Conservation (phyloP, 495 filamentous ascomycete genomes). For the Neurospora hispaniola region DNA sequence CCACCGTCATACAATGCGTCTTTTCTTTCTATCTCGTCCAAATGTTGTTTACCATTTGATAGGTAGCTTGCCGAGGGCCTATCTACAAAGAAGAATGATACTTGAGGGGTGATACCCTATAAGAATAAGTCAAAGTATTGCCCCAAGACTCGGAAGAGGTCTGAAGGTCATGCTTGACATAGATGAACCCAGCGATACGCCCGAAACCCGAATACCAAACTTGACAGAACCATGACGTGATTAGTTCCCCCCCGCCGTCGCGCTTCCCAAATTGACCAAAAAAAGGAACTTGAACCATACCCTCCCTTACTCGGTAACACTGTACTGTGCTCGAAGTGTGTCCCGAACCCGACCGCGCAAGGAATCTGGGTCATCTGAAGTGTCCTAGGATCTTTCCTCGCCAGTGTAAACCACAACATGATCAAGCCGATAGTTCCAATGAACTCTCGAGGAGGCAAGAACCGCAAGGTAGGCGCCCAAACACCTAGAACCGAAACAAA, state of each 20-base stretch:
- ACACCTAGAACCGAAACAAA: background rate
- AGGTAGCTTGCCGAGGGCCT: background rate
- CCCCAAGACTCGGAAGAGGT: background rate
- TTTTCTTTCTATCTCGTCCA: background rate
- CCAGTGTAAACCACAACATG: background rate
- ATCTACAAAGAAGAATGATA: background rate
- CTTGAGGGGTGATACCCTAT: background rate
- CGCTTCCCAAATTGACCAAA: background rate
- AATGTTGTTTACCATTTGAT: background rate
- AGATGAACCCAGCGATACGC: background rate
- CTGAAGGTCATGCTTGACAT: background rate
- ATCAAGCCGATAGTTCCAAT: background rate
- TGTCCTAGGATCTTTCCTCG: background rate
- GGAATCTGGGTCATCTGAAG: background rate
- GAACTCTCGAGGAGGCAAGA: background rate
- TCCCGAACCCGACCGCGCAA: background rate
- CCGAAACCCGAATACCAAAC: background rate
- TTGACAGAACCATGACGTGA: background rate
- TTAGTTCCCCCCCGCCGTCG: background rate
- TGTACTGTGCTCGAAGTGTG: background rate
- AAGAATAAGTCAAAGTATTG: background rate
- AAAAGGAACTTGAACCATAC: background rate
- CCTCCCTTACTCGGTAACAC: background rate
- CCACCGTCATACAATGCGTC: background rate
- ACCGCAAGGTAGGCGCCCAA: background rate